These are phyloP conservation scores for Globisporangium emineosum DNA, from an alignment of 352 stramenopile species.

Conservation along the genomic window DNA sequence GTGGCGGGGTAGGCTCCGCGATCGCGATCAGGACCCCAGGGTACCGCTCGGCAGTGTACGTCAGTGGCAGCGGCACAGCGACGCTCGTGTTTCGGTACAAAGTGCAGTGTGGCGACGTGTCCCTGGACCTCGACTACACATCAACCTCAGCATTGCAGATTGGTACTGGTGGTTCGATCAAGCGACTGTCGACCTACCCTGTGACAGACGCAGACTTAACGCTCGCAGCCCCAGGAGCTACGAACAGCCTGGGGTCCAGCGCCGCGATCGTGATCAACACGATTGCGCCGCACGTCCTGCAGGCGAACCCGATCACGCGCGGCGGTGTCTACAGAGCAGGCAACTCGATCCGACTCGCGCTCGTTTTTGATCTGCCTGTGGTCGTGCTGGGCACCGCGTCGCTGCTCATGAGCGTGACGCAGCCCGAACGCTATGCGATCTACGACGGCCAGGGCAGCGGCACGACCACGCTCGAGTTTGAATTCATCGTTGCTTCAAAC, in stretches of 20 bases:
- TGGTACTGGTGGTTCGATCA: slow-evolving; percentile 36
- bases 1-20: background rate
- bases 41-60: slow-evolving; percentile 45
- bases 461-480: slow-evolving; percentile 47
- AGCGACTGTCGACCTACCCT: slow-evolving; percentile 43
- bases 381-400: slow-evolving; percentile 32
- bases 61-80: slow-evolving; percentile 41
- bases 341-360: slow-evolving; percentile 41
- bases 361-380: slow-evolving; percentile 56
- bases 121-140: slow-evolving; percentile 43
- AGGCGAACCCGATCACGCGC: slow-evolving; percentile 45
- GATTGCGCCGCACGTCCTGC: slow-evolving; percentile 33
- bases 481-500: slow-evolving; percentile 28
- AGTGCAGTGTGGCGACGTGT: slow-evolving; percentile 53
- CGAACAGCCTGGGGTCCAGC: slow-evolving; percentile 35
- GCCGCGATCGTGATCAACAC: slow-evolving; percentile 51
- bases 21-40: slow-evolving; percentile 47
- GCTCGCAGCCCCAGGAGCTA: slow-evolving; percentile 32
- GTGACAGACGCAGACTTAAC: slow-evolving; percentile 52
- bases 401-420: slow-evolving; percentile 27
- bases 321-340: slow-evolving; percentile 57
- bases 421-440: slow-evolving; percentile 35
- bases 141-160: slow-evolving; percentile 38
- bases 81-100: slow-evolving; percentile 50
- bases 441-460: slow-evolving; percentile 44